Evolutionary conservation across 179 eudicot species (phyloP), one percentile per base, ranked within the genome.

Genomic region (Monotropa hypopitys): DNA sequence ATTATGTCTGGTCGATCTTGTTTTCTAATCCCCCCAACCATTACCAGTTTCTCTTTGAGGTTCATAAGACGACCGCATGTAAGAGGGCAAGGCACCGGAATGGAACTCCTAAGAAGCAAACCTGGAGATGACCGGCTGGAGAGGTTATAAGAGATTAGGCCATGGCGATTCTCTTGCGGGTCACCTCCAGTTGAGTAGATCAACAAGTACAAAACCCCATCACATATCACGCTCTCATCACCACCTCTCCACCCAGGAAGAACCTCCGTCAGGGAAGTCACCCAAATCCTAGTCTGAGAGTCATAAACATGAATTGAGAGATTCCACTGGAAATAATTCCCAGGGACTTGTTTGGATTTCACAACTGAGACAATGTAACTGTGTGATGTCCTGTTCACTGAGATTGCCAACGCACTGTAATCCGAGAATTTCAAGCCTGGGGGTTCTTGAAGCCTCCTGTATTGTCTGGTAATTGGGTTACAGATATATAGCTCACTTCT

Each of bases 11-110:
- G 84, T 10, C 99, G 84, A 43, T 91, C 97, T 20, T 77, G 90
- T 59, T 93, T 95, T 62, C 93, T 93, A 3, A 95, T 91, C 15
- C 99, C 99, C 11, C 99, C 99, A 13, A 95, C 99, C 97, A 95
- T 85, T 3, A 95, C 88, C 74, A 95, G 77, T 82, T 87, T 88
- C 65, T 89, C 97, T 73, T 86, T 93, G 12, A 93, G 81, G 84
- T 93, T 93, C 99, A 95, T 95, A 76, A 93, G 79, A 21, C 99
- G 89, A 42, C 98, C 98, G 63, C 98, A 95, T 0, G 99, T 95
- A 42, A 95, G 89, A 20, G 95, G 77, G 80, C 95, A 91, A 10
- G 99, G 99, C 56, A 82, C 92, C 0, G 87, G 75, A 9, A 95
- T 85, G 18, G 84, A 90, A 65, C 82, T 91, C 74, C 79, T 78